Evolutionary conservation across 345 rosid genomes (phyloP).

Genomic region (Linum lewisii): DNA sequence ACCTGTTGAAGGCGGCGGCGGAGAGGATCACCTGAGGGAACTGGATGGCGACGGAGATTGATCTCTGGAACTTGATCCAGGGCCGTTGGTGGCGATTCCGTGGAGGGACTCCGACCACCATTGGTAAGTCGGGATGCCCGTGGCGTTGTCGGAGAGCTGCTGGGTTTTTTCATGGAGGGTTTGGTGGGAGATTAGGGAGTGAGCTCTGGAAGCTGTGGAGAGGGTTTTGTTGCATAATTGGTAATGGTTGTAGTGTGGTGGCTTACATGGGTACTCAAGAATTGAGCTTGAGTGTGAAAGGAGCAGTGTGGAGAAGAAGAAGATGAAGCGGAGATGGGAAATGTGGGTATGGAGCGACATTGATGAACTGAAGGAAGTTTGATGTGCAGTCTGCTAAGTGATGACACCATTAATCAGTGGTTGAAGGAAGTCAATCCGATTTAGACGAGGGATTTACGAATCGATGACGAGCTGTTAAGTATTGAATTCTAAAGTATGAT

Average conservation of each 20-base stretch:
- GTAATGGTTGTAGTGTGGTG: constrained; percentile 38
- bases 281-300: neutral
- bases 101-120: constrained; percentile 99
- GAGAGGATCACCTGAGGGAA: constrained; percentile 79
- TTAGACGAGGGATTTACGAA: no score
- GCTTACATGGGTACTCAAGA: constrained; percentile 48
- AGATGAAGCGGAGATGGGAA: neutral
- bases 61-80: constrained; percentile 64
- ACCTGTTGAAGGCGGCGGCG: constrained; percentile 67
- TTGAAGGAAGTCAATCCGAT: no score
- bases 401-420: no score
- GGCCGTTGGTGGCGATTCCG: constrained; percentile 82
- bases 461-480: no score
- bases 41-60: constrained; percentile 52
- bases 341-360: neutral
- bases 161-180: constrained; percentile 66
- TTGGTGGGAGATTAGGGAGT: constrained; percentile 60
- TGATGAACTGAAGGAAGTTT: no score
- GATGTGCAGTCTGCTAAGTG: no score
- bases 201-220: constrained; percentile 38
- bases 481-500: no score
- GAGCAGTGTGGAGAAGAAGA: neutral
- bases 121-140: constrained; percentile 56
- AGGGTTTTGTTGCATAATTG: constrained; percentile 66
- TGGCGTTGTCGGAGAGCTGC: constrained; percentile 60